Conservation (phyloP, 1,284 basidiomycete species). For the Tremellales sp. region DNA sequence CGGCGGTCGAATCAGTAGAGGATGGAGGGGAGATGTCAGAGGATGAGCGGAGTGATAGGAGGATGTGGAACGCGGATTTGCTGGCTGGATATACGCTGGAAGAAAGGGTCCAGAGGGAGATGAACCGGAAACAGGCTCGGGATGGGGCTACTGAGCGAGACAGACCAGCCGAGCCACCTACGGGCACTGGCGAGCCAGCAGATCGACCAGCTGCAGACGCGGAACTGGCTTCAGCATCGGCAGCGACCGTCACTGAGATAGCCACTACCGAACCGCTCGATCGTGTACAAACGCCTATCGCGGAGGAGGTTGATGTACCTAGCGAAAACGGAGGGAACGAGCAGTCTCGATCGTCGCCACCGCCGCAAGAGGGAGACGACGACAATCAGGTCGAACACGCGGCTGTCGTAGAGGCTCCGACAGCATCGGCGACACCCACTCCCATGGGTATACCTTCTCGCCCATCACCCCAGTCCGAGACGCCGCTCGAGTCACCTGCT, state of each 20-base stretch:
- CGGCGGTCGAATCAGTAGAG: conserved; percentile 5
- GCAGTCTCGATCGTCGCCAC: no score
- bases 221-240: neutral
- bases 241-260: neutral
- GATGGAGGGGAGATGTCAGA: conserved; percentile 12
- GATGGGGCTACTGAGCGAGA: neutral
- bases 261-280: no score
- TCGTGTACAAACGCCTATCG: no score
- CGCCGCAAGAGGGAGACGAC: no score
- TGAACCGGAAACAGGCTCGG: neutral
- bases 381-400: no score
- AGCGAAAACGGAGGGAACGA: no score
- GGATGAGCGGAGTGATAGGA: conserved; percentile 31
- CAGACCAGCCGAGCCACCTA: neutral
- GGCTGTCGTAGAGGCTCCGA: no score
- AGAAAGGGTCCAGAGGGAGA: conserved; percentile 38
- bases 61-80: conserved; percentile 42
- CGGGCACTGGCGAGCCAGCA: neutral
- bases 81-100: conserved; percentile 38
- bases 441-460: no score
- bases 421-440: no score
- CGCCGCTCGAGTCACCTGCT: no score
- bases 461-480: no score
- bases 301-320: no score
- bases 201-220: neutral